Percentiles rank a stretch among this genome's conserved stretches.
These are phyloP conservation scores for Naganishia liquefaciens DNA, from an alignment of 1,284 basidiomycete genomes.

Conservation along the genomic window DNA sequence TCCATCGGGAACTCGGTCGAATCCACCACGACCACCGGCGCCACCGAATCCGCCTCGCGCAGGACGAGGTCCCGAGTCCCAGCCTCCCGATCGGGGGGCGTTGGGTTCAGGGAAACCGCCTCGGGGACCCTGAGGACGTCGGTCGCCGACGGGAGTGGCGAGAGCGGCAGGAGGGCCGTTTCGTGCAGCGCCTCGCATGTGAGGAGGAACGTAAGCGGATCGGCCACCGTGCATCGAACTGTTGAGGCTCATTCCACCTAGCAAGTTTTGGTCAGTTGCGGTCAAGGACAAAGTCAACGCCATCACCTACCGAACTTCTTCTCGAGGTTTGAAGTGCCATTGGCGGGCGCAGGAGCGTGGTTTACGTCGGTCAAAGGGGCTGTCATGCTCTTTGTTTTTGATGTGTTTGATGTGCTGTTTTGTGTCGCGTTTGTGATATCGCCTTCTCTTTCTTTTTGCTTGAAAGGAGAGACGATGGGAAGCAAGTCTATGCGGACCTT, in stretches of 20 bases:
- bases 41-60: slow-evolving; percentile 52
- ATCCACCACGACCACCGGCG: slow-evolving; percentile 56
- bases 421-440: slow-evolving; percentile 5
- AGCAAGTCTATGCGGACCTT: slow-evolving; percentile 2
- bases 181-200: slow-evolving; percentile 71
- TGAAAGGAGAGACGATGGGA: slow-evolving; percentile 23
- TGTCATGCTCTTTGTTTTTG: slow-evolving; percentile 12
- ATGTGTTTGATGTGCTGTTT: slow-evolving; percentile 8
- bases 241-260: slow-evolving; percentile 30
- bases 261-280: neutral
- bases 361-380: slow-evolving; percentile 20
- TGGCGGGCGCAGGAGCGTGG: slow-evolving; percentile 10
- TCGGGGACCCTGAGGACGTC: slow-evolving; percentile 43
- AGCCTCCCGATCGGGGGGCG: slow-evolving; percentile 60
- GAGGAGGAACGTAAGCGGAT: slow-evolving; percentile 90
- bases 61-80: slow-evolving; percentile 48
- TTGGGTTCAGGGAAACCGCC: slow-evolving; percentile 45
- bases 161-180: slow-evolving; percentile 51
- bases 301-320: slow-evolving; percentile 18
- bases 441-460: slow-evolving; percentile 6
- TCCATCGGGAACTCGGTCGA: slow-evolving; percentile 63
- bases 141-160: slow-evolving; percentile 59
- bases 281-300: neutral
- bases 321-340: slow-evolving; percentile 9
- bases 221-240: slow-evolving; percentile 50